phyloP scores from a whole-genome alignment of 805 yeast species.

The Wickerhamiella musiphila region DNA sequence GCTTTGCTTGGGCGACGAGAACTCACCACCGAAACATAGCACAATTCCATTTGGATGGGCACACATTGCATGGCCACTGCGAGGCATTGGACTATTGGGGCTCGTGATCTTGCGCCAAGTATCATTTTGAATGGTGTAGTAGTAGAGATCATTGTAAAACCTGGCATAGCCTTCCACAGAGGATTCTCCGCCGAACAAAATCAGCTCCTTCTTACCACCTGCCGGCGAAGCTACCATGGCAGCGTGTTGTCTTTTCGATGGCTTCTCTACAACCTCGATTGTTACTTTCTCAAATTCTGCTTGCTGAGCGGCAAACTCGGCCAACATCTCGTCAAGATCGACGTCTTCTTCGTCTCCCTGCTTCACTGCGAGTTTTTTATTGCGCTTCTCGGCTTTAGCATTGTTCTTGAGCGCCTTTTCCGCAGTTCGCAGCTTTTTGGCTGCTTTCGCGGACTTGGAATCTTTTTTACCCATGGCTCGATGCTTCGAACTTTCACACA shows the following conservation, averaged over 20 bases:
- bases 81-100: constrained; percentile 76
- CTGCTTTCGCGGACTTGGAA: constrained; percentile 71
- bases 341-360: constrained; percentile 67
- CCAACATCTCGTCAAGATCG: constrained; percentile 71
- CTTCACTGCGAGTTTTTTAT: constrained; percentile 59
- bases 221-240: constrained; percentile 59
- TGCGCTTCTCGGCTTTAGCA: constrained; percentile 55
- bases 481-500: no score
- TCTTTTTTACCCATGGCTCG: constrained; percentile 88
- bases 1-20: constrained; percentile 87
- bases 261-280: constrained; percentile 39
- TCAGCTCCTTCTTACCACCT: constrained; percentile 58
- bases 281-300: constrained; percentile 56
- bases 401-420: constrained; percentile 63
- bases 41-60: constrained; percentile 82
- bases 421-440: constrained; percentile 77
- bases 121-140: constrained; percentile 59
- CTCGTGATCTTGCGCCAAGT: constrained; percentile 67
- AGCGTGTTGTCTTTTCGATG: constrained; percentile 55
- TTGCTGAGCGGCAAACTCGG: constrained; percentile 64
- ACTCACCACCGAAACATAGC: constrained; percentile 88
- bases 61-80: constrained; percentile 88
- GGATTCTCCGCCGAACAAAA: constrained; percentile 85
- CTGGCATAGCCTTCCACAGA: constrained; percentile 32
- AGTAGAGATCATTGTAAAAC: constrained; percentile 67